Conservation (phyloP, 352 stramenopile genomes). For the Achlya hypogyna region DNA sequence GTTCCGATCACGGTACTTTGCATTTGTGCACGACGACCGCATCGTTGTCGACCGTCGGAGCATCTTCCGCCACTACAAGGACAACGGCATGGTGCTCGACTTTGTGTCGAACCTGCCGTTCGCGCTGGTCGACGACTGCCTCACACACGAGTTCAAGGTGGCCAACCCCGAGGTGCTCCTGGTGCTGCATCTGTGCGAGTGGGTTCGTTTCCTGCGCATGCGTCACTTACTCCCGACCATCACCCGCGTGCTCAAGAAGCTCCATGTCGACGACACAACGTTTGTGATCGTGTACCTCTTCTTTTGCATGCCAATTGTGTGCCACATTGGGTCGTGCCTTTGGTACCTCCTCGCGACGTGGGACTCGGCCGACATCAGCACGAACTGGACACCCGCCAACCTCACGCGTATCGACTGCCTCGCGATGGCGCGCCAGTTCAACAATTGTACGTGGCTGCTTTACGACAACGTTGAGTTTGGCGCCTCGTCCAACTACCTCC, state of each 20-base stretch:
- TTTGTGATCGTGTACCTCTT: constrained; percentile 11
- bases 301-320: constrained; percentile 5
- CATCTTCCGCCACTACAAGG: constrained; percentile 54
- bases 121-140: constrained; percentile 46
- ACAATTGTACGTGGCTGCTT: constrained; percentile 64
- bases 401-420: constrained; percentile 41
- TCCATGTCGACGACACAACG: constrained; percentile 11
- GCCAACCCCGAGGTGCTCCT: background rate
- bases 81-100: constrained; percentile 42
- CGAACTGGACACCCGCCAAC: background rate
- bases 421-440: background rate
- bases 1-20: constrained; percentile 43
- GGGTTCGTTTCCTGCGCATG: constrained; percentile 5
- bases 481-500: constrained; percentile 34
- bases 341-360: background rate
- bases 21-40: constrained; percentile 55
- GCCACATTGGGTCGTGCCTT: background rate
- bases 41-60: constrained; percentile 45
- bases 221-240: constrained; percentile 1
- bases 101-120: constrained; percentile 45
- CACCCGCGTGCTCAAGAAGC: background rate
- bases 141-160: background rate
- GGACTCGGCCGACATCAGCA: constrained; percentile 9
- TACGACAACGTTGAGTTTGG: constrained; percentile 60
- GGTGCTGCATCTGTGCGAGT: constrained; percentile 2